Conservation (phyloP, 768 basidiomycete genomes). For the Lactarius deliciosus region DNA sequence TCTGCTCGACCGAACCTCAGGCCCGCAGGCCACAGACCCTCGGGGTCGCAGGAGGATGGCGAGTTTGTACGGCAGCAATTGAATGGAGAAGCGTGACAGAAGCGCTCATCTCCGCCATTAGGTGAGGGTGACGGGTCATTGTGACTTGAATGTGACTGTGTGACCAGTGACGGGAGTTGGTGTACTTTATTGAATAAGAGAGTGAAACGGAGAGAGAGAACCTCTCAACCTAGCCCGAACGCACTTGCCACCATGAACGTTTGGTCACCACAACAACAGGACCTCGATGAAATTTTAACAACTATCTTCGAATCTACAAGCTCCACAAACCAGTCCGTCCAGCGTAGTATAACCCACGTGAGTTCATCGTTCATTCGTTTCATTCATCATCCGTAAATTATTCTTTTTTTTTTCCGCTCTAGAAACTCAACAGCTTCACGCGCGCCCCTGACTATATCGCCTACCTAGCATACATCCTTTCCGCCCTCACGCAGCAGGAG, state of each 20-base stretch:
- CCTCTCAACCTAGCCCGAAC: constrained; percentile 24
- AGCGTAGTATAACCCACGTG: constrained; percentile 83
- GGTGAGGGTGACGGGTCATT: constrained; percentile 2
- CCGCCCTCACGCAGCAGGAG: constrained; percentile 75
- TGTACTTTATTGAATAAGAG: constrained; percentile 23
- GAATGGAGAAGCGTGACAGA: constrained; percentile 11
- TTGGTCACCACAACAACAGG: constrained; percentile 84
- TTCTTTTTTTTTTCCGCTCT: constrained; percentile 29
- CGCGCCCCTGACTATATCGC: constrained; percentile 91
- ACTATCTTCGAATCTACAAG: constrained; percentile 91
- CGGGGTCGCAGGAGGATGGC: background rate
- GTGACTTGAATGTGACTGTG: constrained; percentile 10
- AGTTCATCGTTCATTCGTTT: constrained; percentile 32
- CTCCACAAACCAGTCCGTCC: constrained; percentile 63
- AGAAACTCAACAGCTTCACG: constrained; percentile 89
- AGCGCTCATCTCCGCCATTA: constrained; percentile 15
- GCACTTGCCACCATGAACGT: constrained; percentile 44
- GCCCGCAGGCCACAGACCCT: background rate
- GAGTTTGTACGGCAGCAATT: constrained; percentile 7
- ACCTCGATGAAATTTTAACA: constrained; percentile 87
- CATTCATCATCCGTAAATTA: constrained; percentile 29
- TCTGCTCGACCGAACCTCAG: background rate
- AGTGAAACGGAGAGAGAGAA: constrained; percentile 24
- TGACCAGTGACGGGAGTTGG: constrained; percentile 27
- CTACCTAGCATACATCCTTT: constrained; percentile 93